Evolutionary conservation across 495 filamentous ascomycete species (phyloP).

Genomic region (Xylaria acuta): DNA sequence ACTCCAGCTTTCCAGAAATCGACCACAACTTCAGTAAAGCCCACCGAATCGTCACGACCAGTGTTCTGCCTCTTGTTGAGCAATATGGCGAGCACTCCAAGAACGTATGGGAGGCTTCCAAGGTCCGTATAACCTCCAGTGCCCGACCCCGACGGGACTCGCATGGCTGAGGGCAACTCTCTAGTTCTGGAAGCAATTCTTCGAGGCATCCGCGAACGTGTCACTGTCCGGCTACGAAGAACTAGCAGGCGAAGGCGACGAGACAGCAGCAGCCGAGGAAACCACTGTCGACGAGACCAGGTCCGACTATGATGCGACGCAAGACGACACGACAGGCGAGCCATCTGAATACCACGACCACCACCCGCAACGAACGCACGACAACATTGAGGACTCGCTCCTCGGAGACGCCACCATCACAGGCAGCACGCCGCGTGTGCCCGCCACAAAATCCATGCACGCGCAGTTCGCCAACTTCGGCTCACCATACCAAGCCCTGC

Average conservation of each 20-base stretch:
- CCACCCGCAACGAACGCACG: conserved; percentile 38
- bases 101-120: conserved; percentile 95
- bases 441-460: conserved; percentile 50
- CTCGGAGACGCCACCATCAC: conserved; percentile 58
- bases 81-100: conserved; percentile 94
- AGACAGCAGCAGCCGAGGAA: conserved; percentile 48
- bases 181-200: conserved; percentile 99
- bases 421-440: conserved; percentile 60
- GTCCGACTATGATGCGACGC: conserved; percentile 51
- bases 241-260: conserved; percentile 60
- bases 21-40: conserved; percentile 97
- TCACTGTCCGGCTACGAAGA: conserved; percentile 97
- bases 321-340: conserved; percentile 42
- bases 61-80: conserved; percentile 92
- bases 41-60: conserved; percentile 93
- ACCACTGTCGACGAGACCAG: conserved; percentile 49
- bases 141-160: background rate
- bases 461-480: conserved; percentile 65
- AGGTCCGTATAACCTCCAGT: conserved; percentile 59
- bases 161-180: conserved; percentile 26
- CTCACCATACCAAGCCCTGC: conserved; percentile 71
- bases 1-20: conserved; percentile 70
- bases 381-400: conserved; percentile 56
- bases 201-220: conserved; percentile 96
- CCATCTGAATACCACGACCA: conserved; percentile 42